phyloP scores from a whole-genome alignment of 495 filamentous ascomycete genomes.

The Podospora pseudoanserina region DNA sequence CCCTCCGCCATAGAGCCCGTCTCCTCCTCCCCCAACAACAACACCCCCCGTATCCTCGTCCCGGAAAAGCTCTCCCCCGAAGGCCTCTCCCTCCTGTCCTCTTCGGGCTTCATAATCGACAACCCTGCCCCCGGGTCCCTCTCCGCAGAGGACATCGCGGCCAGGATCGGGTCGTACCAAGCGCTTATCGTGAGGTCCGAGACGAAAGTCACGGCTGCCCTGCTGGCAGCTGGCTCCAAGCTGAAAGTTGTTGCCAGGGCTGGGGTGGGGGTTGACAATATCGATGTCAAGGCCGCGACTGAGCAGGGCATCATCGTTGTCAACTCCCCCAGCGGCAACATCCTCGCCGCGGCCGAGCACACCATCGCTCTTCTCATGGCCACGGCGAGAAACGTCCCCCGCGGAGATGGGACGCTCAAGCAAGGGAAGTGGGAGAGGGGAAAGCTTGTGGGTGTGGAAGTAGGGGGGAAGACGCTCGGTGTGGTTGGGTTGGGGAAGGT shows the following conservation, averaged over 20 bases:
- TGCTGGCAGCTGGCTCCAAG: conserved; percentile 56
- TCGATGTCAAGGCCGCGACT: conserved; percentile 64
- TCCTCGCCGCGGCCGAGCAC: conserved; percentile 66
- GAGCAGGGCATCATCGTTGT: conserved; percentile 65
- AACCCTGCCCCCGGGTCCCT: conserved; percentile 52
- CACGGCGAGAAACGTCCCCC: conserved; percentile 60
- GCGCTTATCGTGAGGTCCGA: conserved; percentile 69
- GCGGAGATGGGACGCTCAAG: conserved; percentile 56
- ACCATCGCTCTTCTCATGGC: conserved; percentile 65
- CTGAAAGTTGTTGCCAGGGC: conserved; percentile 70
- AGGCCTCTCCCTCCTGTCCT: conserved; percentile 57
- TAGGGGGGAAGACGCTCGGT: conserved; percentile 64
- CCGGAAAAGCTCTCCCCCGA: conserved; percentile 72
- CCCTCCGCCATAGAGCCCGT: conserved; percentile 32
- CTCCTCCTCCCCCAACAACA: conserved; percentile 11
- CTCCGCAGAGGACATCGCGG: conserved; percentile 51
- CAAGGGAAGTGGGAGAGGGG: conserved; percentile 65
- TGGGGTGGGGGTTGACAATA: conserved; percentile 74
- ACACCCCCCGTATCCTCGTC: conserved; percentile 54
- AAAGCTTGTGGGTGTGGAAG: conserved; percentile 63
- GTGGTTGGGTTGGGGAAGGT: conserved; percentile 72
- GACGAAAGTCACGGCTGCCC: conserved; percentile 60
- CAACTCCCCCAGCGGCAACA: conserved; percentile 66
- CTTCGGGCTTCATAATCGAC: conserved; percentile 55
- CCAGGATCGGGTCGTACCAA: conserved; percentile 59